Evolutionary conservation across 805 yeast genomes (phyloP).

Genomic region (Candida yuanshanica): DNA sequence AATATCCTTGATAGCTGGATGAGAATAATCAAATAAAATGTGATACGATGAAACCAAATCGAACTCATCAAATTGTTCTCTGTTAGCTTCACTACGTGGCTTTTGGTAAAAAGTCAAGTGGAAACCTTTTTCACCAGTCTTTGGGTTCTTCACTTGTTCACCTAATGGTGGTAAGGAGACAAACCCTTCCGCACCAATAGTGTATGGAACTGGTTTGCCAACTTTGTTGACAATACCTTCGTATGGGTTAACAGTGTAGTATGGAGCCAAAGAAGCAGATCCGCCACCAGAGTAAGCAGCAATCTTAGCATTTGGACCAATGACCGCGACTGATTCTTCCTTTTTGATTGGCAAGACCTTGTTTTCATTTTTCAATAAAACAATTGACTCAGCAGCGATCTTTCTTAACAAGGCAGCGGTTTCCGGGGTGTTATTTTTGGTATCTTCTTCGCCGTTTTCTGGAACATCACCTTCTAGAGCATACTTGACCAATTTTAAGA

Average conservation of each 20-base stretch:
- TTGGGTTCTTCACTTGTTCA: constrained; percentile 9
- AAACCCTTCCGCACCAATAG: constrained; percentile 32
- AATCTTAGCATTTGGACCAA: constrained; percentile 53
- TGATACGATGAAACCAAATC: constrained; percentile 18
- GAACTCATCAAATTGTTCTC: constrained; percentile 25
- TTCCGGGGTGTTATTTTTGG: constrained; percentile 38
- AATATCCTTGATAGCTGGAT: constrained; percentile 9
- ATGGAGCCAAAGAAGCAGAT: constrained; percentile 45
- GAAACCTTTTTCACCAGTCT: constrained; percentile 20
- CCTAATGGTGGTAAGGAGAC: constrained; percentile 27
- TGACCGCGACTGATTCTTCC: constrained; percentile 38
- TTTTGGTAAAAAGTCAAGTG: constrained; percentile 15
- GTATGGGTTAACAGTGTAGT: constrained; percentile 41
- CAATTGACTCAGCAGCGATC: constrained; percentile 45
- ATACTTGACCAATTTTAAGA: constrained; percentile 42
- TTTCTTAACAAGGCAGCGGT: constrained; percentile 33
- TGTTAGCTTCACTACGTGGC: constrained; percentile 13
- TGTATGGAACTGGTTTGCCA: constrained; percentile 18
- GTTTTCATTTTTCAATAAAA: constrained; percentile 49
- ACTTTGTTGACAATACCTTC: constrained; percentile 35
- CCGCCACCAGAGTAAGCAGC: constrained; percentile 57
- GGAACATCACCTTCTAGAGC: constrained; percentile 38
- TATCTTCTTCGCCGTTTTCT: constrained; percentile 31
- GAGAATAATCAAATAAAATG: constrained; percentile 13
- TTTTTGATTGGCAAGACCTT: constrained; percentile 41